phyloP scores from a whole-genome alignment of 2,329 filamentous ascomycete genomes.

The Xylogone sp. region DNA sequence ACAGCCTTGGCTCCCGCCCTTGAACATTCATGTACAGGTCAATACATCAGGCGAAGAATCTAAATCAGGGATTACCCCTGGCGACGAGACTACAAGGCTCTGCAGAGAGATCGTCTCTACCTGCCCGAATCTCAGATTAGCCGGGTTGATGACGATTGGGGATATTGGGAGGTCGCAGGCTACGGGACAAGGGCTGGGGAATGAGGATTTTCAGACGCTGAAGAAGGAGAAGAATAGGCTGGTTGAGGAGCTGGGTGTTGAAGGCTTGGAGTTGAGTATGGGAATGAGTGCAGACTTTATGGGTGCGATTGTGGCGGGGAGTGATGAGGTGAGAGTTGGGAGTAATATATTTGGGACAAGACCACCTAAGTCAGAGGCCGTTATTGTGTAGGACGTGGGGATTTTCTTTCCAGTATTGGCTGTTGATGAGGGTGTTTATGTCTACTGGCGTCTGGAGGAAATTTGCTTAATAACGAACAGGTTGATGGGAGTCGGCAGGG shows the following conservation, averaged over 20 bases:
- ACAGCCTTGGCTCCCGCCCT: conserved; percentile 25
- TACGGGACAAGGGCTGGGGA: conserved; percentile 71
- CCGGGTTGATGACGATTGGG: conserved; percentile 95
- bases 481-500: no score
- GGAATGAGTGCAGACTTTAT: conserved; percentile 98
- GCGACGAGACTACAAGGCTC: conserved; percentile 55
- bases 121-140: conserved; percentile 70
- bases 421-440: no score
- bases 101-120: conserved; percentile 66
- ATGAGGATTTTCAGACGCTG: conserved; percentile 80
- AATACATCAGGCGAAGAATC: conserved; percentile 87
- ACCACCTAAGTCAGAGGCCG: conserved; percentile 70
- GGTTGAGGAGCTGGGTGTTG: conserved; percentile 53
- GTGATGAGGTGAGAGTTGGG: conserved; percentile 84
- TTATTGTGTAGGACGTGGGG: background rate
- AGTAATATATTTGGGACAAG: conserved; percentile 91
- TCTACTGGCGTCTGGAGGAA: no score
- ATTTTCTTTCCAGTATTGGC: no score
- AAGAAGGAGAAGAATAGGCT: conserved; percentile 68
- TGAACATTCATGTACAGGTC: conserved; percentile 78
- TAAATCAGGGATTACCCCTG: conserved; percentile 79
- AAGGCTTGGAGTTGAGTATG: conserved; percentile 76
- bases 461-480: no score
- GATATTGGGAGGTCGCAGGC: conserved; percentile 82
- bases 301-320: conserved; percentile 78